phyloP scores from a whole-genome alignment of 1,284 basidiomycete genomes.

The Papiliotrema flavescens region DNA sequence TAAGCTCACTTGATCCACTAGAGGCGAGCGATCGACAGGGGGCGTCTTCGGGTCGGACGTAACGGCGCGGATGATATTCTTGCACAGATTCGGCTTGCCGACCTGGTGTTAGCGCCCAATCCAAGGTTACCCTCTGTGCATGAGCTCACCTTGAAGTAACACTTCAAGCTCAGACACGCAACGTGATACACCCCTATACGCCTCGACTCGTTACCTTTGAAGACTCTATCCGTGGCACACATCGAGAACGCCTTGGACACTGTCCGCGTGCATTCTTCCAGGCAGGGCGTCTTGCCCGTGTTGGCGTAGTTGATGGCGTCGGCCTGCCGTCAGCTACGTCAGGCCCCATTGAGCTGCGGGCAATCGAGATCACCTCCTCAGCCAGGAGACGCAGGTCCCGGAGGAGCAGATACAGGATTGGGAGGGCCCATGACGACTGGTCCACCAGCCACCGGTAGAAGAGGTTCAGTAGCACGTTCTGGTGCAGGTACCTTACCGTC shows the following conservation, averaged over 20 bases:
- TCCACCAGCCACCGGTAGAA: slow-evolving; percentile 73
- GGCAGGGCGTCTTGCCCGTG: slow-evolving; percentile 57
- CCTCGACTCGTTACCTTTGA: slow-evolving; percentile 68
- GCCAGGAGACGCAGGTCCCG: slow-evolving; percentile 76
- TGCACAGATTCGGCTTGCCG: slow-evolving; percentile 82
- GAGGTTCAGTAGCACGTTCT: slow-evolving; percentile 52
- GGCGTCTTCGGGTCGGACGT: slow-evolving; percentile 81
- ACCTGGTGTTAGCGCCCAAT: slow-evolving; percentile 51
- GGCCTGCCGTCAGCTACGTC: slow-evolving; percentile 23
- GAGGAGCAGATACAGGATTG: slow-evolving; percentile 71
- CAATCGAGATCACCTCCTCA: slow-evolving; percentile 46
- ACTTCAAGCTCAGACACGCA: slow-evolving; percentile 87
- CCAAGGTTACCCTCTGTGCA: background rate
- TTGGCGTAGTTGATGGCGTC: slow-evolving; percentile 50
- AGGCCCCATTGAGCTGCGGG: background rate
- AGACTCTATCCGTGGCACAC: slow-evolving; percentile 79
- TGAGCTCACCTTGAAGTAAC: slow-evolving; percentile 78
- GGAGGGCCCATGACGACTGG: slow-evolving; percentile 77
- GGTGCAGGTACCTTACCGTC: slow-evolving; percentile 33
- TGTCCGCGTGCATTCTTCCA: slow-evolving; percentile 87
- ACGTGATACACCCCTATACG: slow-evolving; percentile 94
- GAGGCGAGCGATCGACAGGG: slow-evolving; percentile 68
- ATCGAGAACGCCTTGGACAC: slow-evolving; percentile 89
- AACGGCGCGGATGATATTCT: slow-evolving; percentile 86
- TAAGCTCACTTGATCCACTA: slow-evolving; percentile 72